A percentile compares a stretch with the other conserved stretches of the same genome.
Conservation (phyloP, 1,284 basidiomycete genomes). For the Sporisorium exsertum region DNA sequence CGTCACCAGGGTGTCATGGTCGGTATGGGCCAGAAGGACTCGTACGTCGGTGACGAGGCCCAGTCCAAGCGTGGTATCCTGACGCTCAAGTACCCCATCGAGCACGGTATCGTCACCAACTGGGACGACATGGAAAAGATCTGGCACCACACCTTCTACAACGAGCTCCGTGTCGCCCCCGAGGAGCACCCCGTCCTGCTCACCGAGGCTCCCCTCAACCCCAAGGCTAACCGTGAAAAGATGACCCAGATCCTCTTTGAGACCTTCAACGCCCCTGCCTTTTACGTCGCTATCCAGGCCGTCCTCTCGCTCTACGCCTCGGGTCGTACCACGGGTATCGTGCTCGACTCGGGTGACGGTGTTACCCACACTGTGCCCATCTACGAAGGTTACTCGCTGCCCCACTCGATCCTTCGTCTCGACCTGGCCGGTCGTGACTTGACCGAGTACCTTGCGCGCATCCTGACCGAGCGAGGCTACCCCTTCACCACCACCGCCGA, state of each 20-base stretch:
- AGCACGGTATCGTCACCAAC: conserved; percentile 86
- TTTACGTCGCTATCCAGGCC: conserved; percentile 93
- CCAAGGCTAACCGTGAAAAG: conserved; percentile 94
- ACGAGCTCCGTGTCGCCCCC: conserved; percentile 72
- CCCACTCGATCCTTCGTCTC: conserved; percentile 93
- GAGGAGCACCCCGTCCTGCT: conserved; percentile 94
- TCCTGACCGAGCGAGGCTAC: conserved; percentile 93
- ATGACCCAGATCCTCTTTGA: conserved; percentile 99
- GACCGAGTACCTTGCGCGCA: conserved; percentile 90
- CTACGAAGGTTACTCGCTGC: conserved; percentile 94
- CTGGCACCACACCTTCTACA: conserved; percentile 71
- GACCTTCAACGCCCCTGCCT: conserved; percentile 92
- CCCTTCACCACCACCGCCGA: conserved; percentile 91
- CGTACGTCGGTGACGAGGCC: conserved; percentile 79
- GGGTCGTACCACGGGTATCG: conserved; percentile 91
- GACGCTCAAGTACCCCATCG: conserved; percentile 78
- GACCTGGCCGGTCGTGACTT: conserved; percentile 95
- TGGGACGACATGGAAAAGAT: conserved; percentile 74
- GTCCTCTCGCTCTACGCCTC: conserved; percentile 92
- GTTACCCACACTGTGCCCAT: conserved; percentile 93
- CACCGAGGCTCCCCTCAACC: conserved; percentile 94
- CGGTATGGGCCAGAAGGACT: conserved; percentile 72
- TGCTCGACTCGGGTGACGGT: conserved; percentile 92
- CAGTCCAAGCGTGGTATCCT: conserved; percentile 96
- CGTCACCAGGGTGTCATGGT: conserved; percentile 93